Base-by-base conservation (phyloP, 1,284 basidiomycete species). In the Tilletia walkeri region DNA sequence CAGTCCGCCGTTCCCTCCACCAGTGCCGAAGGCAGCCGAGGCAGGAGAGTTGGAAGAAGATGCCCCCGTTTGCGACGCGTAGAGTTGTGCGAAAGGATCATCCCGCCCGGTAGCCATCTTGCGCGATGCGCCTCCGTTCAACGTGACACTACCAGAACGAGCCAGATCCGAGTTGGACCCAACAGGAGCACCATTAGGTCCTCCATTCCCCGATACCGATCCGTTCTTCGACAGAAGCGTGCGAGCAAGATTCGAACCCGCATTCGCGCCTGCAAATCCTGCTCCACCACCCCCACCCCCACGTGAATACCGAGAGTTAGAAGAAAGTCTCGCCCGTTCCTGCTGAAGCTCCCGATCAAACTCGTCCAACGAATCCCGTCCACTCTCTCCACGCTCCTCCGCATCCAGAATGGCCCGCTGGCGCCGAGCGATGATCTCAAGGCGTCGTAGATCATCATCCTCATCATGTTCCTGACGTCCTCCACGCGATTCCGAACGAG, bases 331-430 rank as follows among this genome's bases (percentile, higher is more conserved):
- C 50, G 66, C 41, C 18, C 38, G 47, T 20, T 36, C 48, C 38
- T 67, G 66, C 59, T 80, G 80, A 12, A 82, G 71, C 68, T 82
- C 78, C 10, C 74, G 66, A 49, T 82, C 80, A 20, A 82, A 74
- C 10, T 71, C 71, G 48, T 82, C 80, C 74, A 82, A 73, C 1
- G 68, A 67, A 36, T 71, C 71, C 3, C 38, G 39, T 18, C 66
- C 47, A 9, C 65, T 45, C 41, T 63, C 66, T 20, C 47, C 48
- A 9, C 48, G 39, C n/a, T 50, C 65, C 65, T 50, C 59, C 16
- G 59, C 59, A 38, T 63, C 59, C 36, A 63, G 20, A 38, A 63
- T 63, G 30, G 59, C 59, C 36, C 59, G 59, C 59, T 63, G 59
- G 16, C 59, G 30, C 3, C 59, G 59, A 18, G 59, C 59, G 34